Conservation (phyloP, 345 rosid genomes). For the Murraya paniculata region DNA sequence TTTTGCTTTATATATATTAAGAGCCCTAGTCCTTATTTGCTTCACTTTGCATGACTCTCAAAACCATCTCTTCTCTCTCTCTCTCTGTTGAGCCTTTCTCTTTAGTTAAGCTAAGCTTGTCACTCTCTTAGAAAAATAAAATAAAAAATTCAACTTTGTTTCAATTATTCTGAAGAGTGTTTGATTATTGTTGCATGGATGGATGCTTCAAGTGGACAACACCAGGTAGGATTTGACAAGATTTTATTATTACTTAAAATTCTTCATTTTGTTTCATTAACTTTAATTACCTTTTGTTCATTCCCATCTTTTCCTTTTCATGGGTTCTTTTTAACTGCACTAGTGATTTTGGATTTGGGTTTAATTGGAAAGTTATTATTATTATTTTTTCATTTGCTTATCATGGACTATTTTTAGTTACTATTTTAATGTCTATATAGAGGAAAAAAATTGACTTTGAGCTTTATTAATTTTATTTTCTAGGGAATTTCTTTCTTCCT, state of each 20-base stretch:
- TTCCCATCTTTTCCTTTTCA: background rate
- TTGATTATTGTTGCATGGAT: slow-evolving; percentile 44
- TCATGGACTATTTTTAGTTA: background rate
- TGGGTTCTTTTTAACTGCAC: background rate
- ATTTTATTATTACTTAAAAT: background rate
- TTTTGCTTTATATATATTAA: slow-evolving; percentile 45
- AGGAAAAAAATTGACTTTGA: background rate
- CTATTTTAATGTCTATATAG: background rate
- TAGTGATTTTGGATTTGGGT: background rate
- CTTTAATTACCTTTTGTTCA: background rate
- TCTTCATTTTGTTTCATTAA: background rate
- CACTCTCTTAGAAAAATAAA: background rate
- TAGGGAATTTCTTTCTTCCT: background rate
- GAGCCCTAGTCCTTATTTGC: slow-evolving; percentile 19
- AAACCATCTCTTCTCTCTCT: background rate
- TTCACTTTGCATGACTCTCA: slow-evolving; percentile 29
- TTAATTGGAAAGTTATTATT: background rate
- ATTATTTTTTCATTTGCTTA: background rate
- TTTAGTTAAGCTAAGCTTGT: background rate
- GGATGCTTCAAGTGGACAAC: slow-evolving; percentile 58
- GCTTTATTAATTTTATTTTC: background rate
- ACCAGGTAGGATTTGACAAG: slow-evolving; percentile 37
- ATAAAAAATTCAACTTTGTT: background rate
- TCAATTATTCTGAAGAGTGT: slow-evolving; percentile 12
- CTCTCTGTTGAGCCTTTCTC: background rate